Conservation (phyloP, 768 basidiomycete species). For the Serendipita sp. region DNA sequence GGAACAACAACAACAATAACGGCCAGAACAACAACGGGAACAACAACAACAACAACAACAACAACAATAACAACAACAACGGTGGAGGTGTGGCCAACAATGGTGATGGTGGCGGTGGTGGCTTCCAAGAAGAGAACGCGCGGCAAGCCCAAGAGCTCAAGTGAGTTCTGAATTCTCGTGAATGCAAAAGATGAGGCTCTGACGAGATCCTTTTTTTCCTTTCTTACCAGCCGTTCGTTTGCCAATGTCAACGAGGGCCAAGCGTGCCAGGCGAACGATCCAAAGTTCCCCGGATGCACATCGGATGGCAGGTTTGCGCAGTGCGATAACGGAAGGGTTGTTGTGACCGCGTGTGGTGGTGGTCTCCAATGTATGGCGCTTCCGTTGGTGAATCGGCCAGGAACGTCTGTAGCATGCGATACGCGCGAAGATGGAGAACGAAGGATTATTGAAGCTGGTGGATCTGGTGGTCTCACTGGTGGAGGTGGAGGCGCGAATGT, state of each 20-base stretch:
- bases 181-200: no score
- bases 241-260: neutral
- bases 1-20: no score
- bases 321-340: conserved; percentile 36
- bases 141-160: neutral
- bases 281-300: neutral
- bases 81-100: neutral
- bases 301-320: conserved; percentile 31
- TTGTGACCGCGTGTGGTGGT: conserved; percentile 23
- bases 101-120: neutral
- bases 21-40: no score
- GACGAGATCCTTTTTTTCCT: neutral
- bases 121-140: neutral
- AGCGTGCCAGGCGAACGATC: neutral
- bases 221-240: neutral
- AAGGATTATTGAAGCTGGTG: conserved; percentile 34
- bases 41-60: no score
- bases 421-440: conserved; percentile 31
- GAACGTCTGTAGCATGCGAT: conserved; percentile 37
- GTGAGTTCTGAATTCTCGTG: no score
- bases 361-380: conserved; percentile 25
- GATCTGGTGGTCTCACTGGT: conserved; percentile 28
- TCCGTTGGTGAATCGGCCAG: conserved; percentile 26
- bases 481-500: neutral
- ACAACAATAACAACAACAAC: neutral